Percentiles rank a stretch among this genome's conserved stretches.
These are phyloP conservation scores for Penicillium corylophilum DNA, from an alignment of 2,329 filamentous ascomycete species.

Conservation along the genomic window DNA sequence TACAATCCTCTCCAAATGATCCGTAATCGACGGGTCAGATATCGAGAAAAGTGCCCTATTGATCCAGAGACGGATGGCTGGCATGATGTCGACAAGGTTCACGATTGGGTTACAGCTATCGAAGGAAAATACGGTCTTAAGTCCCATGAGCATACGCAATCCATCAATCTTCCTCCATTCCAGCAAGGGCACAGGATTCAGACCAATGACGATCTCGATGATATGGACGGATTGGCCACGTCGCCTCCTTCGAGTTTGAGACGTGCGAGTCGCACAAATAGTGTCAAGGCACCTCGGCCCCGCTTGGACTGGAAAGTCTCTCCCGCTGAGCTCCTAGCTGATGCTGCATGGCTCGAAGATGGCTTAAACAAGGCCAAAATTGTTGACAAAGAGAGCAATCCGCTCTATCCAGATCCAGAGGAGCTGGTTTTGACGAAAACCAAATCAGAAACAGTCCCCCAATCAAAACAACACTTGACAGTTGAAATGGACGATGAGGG, in stretches of 20 bases:
- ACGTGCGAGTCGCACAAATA: constrained; percentile 43
- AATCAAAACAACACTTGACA: constrained; percentile 20
- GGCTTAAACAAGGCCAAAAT: constrained; percentile 75
- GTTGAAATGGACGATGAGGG: constrained; percentile 19
- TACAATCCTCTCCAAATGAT: constrained; percentile 95
- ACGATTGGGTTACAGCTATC: constrained; percentile 73
- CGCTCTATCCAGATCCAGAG: constrained; percentile 55
- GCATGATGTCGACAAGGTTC: constrained; percentile 68
- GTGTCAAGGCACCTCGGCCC: constrained; percentile 65
- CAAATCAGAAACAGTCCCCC: constrained; percentile 4
- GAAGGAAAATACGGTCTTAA: constrained; percentile 50
- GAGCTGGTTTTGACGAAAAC: constrained; percentile 23
- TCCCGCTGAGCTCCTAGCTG: constrained; percentile 82
- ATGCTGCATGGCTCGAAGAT: constrained; percentile 87
- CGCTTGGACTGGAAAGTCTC: constrained; percentile 82
- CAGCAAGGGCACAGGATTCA: constrained; percentile 22
- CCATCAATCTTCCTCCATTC: constrained; percentile 46
- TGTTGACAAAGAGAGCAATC: constrained; percentile 73
- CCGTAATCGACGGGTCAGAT: constrained; percentile 81
- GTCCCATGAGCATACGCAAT: constrained; percentile 46
- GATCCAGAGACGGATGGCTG: constrained; percentile 76
- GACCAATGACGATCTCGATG: constrained; percentile 19
- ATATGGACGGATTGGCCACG: constrained; percentile 26
- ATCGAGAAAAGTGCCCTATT: constrained; percentile 71
- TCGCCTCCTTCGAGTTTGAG: constrained; percentile 44